Evolutionary conservation across 345 rosid species (phyloP).

Genomic region (Syzygium oleosum): DNA sequence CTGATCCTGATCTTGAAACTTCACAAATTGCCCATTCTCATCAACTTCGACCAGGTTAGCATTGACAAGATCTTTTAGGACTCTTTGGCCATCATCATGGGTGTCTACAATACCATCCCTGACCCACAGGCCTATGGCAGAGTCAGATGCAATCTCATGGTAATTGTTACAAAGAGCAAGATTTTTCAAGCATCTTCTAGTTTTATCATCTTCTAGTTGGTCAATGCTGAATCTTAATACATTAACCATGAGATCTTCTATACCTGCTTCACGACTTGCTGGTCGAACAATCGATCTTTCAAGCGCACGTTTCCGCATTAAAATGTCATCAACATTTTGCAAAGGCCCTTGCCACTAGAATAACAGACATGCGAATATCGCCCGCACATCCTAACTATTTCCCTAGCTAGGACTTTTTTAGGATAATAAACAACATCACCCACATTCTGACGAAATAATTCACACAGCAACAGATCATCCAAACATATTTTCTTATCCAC

Average conservation of each 20-base stretch:
- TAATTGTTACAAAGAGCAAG: neutral
- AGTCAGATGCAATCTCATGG: neutral
- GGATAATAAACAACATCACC: neutral
- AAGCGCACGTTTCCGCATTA: neutral
- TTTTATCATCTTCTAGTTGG: neutral
- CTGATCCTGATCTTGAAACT: neutral
- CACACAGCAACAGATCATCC: neutral
- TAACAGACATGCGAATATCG: neutral
- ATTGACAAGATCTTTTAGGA: neutral
- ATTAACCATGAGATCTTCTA: neutral
- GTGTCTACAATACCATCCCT: neutral
- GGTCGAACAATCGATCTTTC: neutral
- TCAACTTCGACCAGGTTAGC: neutral
- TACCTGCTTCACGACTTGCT: neutral
- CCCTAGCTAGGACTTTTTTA: neutral
- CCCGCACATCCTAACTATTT: neutral
- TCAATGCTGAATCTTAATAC: constrained; percentile 1
- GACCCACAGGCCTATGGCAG: neutral
- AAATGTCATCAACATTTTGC: neutral
- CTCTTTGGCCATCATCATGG: neutral
- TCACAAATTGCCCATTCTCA: neutral
- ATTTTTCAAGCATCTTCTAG: neutral
- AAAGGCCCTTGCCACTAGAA: neutral
- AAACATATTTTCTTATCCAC: neutral
- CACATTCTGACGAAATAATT: neutral